phyloP scores from a whole-genome alignment of 768 basidiomycete species.

The Ramaria sp. region DNA sequence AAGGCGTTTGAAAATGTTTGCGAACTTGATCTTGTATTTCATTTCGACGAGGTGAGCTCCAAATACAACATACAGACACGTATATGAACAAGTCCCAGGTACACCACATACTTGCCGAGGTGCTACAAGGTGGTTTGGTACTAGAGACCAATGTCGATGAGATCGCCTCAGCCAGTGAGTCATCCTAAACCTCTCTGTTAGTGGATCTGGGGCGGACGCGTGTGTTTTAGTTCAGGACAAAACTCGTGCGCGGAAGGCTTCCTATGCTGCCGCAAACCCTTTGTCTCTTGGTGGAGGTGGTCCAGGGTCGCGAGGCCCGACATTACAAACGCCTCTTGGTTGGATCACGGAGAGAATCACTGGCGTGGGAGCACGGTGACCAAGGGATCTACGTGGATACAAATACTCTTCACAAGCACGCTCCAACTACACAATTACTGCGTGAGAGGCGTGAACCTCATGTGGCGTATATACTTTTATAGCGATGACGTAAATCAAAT shows the following conservation, averaged over 20 bases:
- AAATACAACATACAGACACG: not conserved
- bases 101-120: constrained; percentile 90
- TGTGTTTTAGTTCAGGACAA: constrained; percentile 48
- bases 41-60: constrained; percentile 82
- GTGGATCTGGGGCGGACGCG: not conserved
- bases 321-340: constrained; percentile 60
- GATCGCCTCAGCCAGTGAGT: constrained; percentile 60
- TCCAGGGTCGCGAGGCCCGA: constrained; percentile 45
- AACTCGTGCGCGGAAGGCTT: constrained; percentile 63
- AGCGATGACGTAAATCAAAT: too few relatives aligned
- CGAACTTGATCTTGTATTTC: constrained; percentile 95
- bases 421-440: not conserved
- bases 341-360: constrained; percentile 72
- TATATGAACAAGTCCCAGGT: constrained; percentile 38
- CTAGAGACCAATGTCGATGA: constrained; percentile 91
- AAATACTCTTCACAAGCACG: too few relatives aligned
- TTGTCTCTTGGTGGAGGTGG: constrained; percentile 55
- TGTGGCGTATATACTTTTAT: too few relatives aligned
- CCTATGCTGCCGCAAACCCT: constrained; percentile 73
- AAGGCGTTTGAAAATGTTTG: constrained; percentile 97
- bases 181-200: not conserved
- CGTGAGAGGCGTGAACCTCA: too few relatives aligned
- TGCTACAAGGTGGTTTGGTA: constrained; percentile 94
- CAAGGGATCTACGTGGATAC: not conserved
- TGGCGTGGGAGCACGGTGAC: constrained; percentile 43